Evolutionary conservation across 2,329 filamentous ascomycete species (phyloP).

Genomic region (Aureobasidium sp.): DNA sequence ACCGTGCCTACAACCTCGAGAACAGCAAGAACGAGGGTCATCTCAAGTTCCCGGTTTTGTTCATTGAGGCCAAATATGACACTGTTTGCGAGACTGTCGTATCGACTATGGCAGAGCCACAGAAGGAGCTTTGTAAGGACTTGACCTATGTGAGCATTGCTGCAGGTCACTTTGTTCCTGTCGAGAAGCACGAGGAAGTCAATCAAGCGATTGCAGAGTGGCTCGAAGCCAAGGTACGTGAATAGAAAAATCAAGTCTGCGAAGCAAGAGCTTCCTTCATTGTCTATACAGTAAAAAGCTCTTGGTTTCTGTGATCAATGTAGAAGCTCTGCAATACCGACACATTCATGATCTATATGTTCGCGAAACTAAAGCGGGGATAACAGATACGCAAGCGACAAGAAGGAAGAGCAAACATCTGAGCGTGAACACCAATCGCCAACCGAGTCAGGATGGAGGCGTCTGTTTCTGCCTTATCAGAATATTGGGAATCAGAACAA

Average conservation of each 20-base stretch:
- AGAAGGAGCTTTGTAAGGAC: conserved; percentile 30
- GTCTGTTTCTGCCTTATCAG: neutral
- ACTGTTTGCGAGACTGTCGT: conserved; percentile 29
- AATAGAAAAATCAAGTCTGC: neutral
- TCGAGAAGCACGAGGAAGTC: conserved; percentile 23
- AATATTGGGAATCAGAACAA: neutral
- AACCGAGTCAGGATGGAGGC: neutral
- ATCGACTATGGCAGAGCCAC: conserved; percentile 28
- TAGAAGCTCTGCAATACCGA: neutral
- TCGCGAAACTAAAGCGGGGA: neutral
- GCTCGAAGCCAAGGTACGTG: conserved; percentile 16
- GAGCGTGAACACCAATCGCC: neutral
- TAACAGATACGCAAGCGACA: neutral
- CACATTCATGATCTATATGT: neutral
- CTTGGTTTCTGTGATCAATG: neutral
- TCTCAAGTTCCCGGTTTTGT: conserved; percentile 31
- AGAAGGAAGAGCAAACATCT: neutral
- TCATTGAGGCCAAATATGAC: conserved; percentile 34
- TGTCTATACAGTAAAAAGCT: neutral
- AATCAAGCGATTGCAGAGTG: conserved; percentile 21
- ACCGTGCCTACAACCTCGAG: conserved; percentile 13
- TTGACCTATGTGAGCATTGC: conserved; percentile 40
- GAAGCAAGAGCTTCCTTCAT: neutral
- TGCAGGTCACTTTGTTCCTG: conserved; percentile 22
- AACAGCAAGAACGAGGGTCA: conserved; percentile 32